A percentile compares a stretch with the other conserved stretches of the same genome.
These are phyloP conservation scores for Diaporthe aspalathi DNA, from an alignment of 2,329 filamentous ascomycete genomes.

Conservation along the genomic window DNA sequence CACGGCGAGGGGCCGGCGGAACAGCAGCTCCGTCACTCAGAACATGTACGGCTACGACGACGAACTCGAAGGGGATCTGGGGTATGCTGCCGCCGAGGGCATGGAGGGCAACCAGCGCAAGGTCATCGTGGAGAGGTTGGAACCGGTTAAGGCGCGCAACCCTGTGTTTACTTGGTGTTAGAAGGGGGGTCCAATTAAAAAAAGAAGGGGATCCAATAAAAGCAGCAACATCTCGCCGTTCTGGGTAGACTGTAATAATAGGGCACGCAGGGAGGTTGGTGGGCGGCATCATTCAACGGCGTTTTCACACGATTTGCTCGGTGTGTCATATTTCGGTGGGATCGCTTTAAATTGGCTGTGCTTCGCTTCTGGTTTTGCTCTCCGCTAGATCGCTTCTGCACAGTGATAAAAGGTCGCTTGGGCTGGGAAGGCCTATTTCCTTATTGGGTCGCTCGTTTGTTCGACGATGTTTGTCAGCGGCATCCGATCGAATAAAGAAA, in stretches of 20 bases:
- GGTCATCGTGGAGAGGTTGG: conserved; percentile 95
- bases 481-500: background rate
- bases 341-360: conserved; percentile 14
- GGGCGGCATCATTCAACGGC: conserved; percentile 20
- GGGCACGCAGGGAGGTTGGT: background rate
- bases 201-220: background rate
- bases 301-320: conserved; percentile 10
- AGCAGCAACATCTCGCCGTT: conserved; percentile 22
- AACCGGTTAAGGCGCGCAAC: conserved; percentile 94
- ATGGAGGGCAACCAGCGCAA: conserved; percentile 92
- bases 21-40: conserved; percentile 63
- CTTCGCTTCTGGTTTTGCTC: background rate
- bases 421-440: background rate
- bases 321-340: conserved; percentile 17
- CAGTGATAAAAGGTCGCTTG: conserved; percentile 6
- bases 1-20: conserved; percentile 58
- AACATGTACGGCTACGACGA: conserved; percentile 70
- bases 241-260: conserved; percentile 29
- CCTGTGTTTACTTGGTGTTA: conserved; percentile 98
- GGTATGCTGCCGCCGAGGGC: conserved; percentile 92
- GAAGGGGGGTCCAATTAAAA: conserved; percentile 38
- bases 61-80: conserved; percentile 90
- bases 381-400: conserved; percentile 15
- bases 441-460: background rate
- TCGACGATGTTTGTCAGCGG: background rate